phyloP scores from a whole-genome alignment of 2,329 filamentous ascomycete genomes.

The Fusarium incarnatum region DNA sequence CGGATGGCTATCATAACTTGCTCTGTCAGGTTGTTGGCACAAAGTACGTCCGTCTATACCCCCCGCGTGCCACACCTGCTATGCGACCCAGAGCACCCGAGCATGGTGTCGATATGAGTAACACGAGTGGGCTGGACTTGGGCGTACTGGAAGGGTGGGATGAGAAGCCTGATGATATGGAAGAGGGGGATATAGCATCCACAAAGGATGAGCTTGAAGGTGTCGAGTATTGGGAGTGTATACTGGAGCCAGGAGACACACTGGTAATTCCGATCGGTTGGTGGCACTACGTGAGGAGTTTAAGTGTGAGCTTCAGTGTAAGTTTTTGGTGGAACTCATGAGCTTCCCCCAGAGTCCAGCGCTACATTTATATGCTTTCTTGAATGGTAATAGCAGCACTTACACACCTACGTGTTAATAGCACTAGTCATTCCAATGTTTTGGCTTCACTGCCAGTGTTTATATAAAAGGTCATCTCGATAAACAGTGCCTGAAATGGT shows the following conservation, averaged over 20 bases:
- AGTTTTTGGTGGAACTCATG: conserved; percentile 91
- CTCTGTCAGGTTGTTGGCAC: conserved; percentile 88
- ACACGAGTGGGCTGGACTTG: conserved; percentile 85
- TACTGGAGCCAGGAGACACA: conserved; percentile 84
- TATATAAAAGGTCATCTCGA: conserved; percentile 16
- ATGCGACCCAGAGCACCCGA: conserved; percentile 73
- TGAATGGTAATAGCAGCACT: background rate
- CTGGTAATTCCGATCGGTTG: conserved; percentile 93
- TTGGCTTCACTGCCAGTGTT: conserved; percentile 1
- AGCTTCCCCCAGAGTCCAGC: background rate
- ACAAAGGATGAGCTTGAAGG: conserved; percentile 63
- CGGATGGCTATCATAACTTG: conserved; percentile 93
- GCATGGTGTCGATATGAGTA: conserved; percentile 87
- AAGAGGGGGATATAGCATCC: conserved; percentile 51
- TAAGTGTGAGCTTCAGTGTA: conserved; percentile 91
- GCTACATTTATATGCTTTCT: background rate
- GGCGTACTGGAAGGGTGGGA: conserved; percentile 75
- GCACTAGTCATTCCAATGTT: background rate
- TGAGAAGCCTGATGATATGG: conserved; percentile 44
- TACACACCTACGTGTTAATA: background rate
- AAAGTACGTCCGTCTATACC: conserved; percentile 93
- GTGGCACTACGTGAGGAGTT: conserved; percentile 96
- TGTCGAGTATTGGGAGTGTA: conserved; percentile 77
- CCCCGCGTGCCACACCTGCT: conserved; percentile 68
- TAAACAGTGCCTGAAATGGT: background rate